Conservation (phyloP, 306 rosid genomes). For the Luffa acutangula region DNA sequence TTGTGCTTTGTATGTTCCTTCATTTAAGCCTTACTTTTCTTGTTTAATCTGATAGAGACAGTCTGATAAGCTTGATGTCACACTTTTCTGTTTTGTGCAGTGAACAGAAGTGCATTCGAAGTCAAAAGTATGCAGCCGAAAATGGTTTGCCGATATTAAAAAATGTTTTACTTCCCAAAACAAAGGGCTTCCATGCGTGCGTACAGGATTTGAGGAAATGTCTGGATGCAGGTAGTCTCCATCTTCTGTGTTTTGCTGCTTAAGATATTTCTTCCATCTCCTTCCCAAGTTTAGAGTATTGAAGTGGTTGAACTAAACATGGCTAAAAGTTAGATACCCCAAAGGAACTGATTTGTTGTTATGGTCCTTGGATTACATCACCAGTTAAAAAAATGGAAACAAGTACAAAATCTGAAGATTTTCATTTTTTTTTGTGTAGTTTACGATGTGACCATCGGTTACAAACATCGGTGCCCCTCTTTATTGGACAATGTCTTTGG, state of each 20-base stretch:
- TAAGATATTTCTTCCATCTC: neutral
- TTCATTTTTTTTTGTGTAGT: constrained; percentile 38
- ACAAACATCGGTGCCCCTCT: constrained; percentile 74
- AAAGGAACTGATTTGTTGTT: neutral
- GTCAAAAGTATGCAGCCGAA: constrained; percentile 62
- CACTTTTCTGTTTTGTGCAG: constrained; percentile 24
- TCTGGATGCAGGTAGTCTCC: constrained; percentile 74
- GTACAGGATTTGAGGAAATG: constrained; percentile 54
- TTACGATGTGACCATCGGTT: constrained; percentile 66
- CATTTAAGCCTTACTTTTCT: neutral
- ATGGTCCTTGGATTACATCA: neutral
- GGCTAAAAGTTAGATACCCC: neutral
- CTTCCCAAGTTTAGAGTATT: neutral
- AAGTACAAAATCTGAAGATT: neutral
- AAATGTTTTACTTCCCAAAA: constrained; percentile 75
- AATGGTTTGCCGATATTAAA: constrained; percentile 57
- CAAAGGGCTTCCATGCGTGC: constrained; percentile 80
- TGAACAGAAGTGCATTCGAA: constrained; percentile 55
- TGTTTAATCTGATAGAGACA: neutral
- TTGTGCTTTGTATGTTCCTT: neutral
- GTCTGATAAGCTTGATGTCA: neutral
- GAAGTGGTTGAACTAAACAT: neutral
- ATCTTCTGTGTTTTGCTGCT: neutral
- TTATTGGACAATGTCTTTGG: constrained; percentile 94
- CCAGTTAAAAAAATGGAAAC: neutral